Evolutionary conservation across 2,329 filamentous ascomycete species (phyloP).

Genomic region (Dryadomyces quercivorus): DNA sequence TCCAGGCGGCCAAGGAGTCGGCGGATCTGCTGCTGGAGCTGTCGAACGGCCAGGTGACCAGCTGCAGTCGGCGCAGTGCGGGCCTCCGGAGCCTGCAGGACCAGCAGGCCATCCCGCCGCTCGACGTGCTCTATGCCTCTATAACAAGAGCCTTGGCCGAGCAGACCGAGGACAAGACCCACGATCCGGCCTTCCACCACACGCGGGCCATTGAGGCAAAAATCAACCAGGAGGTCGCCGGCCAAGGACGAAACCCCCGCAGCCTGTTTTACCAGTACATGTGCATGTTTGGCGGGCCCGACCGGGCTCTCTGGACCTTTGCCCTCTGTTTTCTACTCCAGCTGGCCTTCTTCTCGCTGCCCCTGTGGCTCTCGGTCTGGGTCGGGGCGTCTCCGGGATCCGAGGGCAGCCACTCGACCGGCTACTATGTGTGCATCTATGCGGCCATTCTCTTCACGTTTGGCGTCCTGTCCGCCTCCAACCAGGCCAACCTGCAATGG

Average conservation of each 20-base stretch:
- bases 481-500: conserved; percentile 10
- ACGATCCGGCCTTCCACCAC: not conserved
- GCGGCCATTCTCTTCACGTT: conserved; percentile 31
- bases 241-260: not conserved
- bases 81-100: not conserved
- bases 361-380: conserved; percentile 37
- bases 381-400: conserved; percentile 36
- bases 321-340: conserved; percentile 27
- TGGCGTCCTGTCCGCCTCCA: conserved; percentile 29
- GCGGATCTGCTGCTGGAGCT: conserved; percentile 1
- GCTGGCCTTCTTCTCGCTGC: conserved; percentile 24
- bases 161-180: not conserved
- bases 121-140: not conserved
- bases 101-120: not conserved
- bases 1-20: conserved; percentile 16
- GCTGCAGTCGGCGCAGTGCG: not conserved
- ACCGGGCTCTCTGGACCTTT: conserved; percentile 28
- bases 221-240: conserved; percentile 38
- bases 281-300: conserved; percentile 34
- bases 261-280: conserved; percentile 33
- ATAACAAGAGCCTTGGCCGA: not conserved
- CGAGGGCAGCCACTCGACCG: conserved; percentile 27
- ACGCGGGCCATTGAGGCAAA: conserved; percentile 19
- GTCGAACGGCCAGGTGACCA: not conserved
- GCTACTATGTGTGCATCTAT: conserved; percentile 42